Conservation (phyloP, 176 grass and related monocot species). For the Guadua angustifolia region DNA sequence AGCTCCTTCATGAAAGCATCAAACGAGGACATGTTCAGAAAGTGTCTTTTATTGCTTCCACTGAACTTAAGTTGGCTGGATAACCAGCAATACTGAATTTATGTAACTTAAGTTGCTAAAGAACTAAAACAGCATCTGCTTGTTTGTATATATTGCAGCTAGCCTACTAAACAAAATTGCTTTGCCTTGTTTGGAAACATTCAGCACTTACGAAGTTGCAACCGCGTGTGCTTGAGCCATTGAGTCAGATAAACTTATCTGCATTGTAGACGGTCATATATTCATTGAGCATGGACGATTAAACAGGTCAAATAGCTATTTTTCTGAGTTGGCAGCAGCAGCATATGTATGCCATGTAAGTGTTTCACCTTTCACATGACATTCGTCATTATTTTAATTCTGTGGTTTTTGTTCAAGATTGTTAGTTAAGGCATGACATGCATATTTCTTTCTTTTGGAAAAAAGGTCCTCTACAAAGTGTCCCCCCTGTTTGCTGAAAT, state of each 20-base stretch:
- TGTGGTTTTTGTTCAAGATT: conserved; percentile 13
- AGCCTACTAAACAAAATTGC: conserved; percentile 43
- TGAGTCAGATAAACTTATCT: conserved; percentile 87
- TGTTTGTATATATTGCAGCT: conserved; percentile 18
- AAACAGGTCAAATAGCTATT: conserved; percentile 74
- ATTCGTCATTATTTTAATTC: conserved; percentile 38
- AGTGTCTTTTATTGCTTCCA: neutral
- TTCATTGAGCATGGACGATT: conserved; percentile 66
- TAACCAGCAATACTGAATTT: conserved; percentile 8
- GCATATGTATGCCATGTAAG: conserved; percentile 91
- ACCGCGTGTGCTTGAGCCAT: conserved; percentile 84
- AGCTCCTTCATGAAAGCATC: neutral
- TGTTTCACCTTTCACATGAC: conserved; percentile 33
- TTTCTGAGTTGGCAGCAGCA: conserved; percentile 90
- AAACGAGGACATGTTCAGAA: too few species aligned
- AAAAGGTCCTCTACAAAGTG: neutral
- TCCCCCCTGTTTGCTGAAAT: neutral
- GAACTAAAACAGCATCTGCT: neutral
- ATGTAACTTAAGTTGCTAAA: conserved; percentile 30
- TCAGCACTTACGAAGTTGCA: conserved; percentile 90
- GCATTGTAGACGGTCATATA: conserved; percentile 80
- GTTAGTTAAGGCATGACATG: conserved; percentile 19
- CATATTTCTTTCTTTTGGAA: neutral
- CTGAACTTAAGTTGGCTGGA: neutral
- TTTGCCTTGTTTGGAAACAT: conserved; percentile 45